phyloP scores from a whole-genome alignment of 2,329 filamentous ascomycete genomes.

The Bipolaris victoriae region DNA sequence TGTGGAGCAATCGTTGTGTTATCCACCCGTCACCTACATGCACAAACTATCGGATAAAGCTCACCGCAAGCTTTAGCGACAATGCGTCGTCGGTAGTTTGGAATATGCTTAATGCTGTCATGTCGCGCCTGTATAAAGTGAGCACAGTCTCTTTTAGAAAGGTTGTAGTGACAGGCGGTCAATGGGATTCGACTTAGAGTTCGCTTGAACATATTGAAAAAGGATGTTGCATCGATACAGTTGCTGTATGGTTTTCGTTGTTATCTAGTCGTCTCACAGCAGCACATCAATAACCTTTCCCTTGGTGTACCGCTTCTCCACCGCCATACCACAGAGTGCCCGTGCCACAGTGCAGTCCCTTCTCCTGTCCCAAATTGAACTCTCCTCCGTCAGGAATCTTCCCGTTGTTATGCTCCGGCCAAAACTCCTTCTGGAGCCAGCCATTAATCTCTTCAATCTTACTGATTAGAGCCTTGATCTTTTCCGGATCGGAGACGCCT shows the following conservation, averaged over 20 bases:
- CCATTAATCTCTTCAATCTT: constrained; percentile 77
- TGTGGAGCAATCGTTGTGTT: too few relatives aligned
- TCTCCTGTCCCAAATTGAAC: constrained; percentile 88
- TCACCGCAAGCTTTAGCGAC: background rate
- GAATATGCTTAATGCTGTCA: too few relatives aligned
- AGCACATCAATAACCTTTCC: constrained; percentile 54
- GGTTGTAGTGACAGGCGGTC: background rate
- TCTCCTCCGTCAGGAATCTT: constrained; percentile 63
- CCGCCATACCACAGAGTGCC: constrained; percentile 79
- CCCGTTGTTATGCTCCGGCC: constrained; percentile 59
- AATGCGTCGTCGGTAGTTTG: too few relatives aligned
- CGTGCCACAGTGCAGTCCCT: constrained; percentile 74
- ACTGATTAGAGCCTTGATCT: constrained; percentile 68
- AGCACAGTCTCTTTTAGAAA: background rate
- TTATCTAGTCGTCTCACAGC: background rate
- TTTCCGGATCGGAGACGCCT: constrained; percentile 58
- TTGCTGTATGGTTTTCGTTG: background rate
- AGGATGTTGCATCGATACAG: background rate
- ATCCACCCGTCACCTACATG: too few relatives aligned
- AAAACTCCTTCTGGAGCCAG: constrained; percentile 74
- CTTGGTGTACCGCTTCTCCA: constrained; percentile 69
- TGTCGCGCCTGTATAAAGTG: background rate
- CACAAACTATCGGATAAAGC: background rate
- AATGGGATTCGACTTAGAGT: background rate
- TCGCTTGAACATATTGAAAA: background rate